Conservation (phyloP, 2,329 filamentous ascomycete genomes). For the Allantophomopsis cytisporea region DNA sequence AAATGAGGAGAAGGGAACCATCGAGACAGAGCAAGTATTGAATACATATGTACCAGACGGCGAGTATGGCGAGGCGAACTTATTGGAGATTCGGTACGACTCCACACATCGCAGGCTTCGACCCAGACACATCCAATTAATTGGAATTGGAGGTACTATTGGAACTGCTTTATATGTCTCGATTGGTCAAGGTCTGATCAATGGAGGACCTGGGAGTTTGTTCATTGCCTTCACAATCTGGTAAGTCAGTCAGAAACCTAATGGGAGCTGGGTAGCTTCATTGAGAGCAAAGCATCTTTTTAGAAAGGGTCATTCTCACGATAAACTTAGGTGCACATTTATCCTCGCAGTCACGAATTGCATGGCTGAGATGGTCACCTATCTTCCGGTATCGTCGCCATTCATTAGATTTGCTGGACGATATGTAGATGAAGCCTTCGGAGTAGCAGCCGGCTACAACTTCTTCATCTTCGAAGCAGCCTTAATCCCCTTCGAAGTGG, state of each 20-base stretch:
- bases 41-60: not conserved
- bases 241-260: constrained; percentile 13
- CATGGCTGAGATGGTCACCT: constrained; percentile 68
- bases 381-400: constrained; percentile 62
- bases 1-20: constrained; percentile 1
- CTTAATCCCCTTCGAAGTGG: constrained; percentile 54
- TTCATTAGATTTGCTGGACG: constrained; percentile 68
- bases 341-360: constrained; percentile 45
- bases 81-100: constrained; percentile 2
- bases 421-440: constrained; percentile 64
- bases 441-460: constrained; percentile 61
- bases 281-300: too few relatives aligned
- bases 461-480: constrained; percentile 60
- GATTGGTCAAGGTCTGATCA: constrained; percentile 42
- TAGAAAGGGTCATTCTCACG: too few relatives aligned
- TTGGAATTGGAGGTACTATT: constrained; percentile 49
- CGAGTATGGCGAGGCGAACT: not conserved
- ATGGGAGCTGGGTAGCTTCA: too few relatives aligned
- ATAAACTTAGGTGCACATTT: constrained; percentile 30
- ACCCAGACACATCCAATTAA: constrained; percentile 22
- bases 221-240: constrained; percentile 47
- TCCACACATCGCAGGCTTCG: constrained; percentile 22
- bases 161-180: constrained; percentile 39
- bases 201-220: constrained; percentile 43
- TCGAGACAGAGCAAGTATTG: not conserved